phyloP scores from a whole-genome alignment of 176 grass and related monocot species.

The Oryza brachyantha region DNA sequence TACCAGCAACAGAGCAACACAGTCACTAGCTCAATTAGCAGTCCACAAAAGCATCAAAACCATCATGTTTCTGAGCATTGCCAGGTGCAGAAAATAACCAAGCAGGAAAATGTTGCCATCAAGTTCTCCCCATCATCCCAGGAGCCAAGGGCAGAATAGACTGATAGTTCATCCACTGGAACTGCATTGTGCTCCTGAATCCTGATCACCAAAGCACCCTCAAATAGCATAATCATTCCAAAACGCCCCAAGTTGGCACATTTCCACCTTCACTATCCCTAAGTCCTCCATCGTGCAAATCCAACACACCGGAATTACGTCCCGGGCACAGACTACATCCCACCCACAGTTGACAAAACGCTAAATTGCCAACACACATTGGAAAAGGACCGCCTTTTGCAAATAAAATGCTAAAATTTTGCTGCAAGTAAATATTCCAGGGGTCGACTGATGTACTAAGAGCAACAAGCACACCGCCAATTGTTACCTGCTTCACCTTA shows the following conservation, averaged over 20 bases:
- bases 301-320: neutral
- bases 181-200: neutral
- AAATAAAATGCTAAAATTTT: neutral
- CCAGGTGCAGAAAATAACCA: neutral
- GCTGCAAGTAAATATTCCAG: neutral
- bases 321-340: neutral
- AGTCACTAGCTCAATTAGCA: neutral
- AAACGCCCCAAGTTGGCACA: neutral
- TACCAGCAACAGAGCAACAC: neutral
- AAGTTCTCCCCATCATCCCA: neutral
- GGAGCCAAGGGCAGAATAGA: neutral
- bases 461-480: neutral
- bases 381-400: neutral
- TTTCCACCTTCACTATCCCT: neutral
- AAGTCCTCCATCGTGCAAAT: neutral
- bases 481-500: constrained; percentile 15
- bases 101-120: neutral
- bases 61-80: neutral
- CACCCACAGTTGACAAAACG: neutral
- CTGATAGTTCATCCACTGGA: neutral
- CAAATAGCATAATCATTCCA: neutral
- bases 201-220: neutral
- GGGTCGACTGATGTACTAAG: neutral
- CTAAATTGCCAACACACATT: neutral
- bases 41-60: neutral